These are phyloP conservation scores for Thermothielavioides terrestris DNA, from an alignment of 495 filamentous ascomycete species.

Conservation along the genomic window DNA sequence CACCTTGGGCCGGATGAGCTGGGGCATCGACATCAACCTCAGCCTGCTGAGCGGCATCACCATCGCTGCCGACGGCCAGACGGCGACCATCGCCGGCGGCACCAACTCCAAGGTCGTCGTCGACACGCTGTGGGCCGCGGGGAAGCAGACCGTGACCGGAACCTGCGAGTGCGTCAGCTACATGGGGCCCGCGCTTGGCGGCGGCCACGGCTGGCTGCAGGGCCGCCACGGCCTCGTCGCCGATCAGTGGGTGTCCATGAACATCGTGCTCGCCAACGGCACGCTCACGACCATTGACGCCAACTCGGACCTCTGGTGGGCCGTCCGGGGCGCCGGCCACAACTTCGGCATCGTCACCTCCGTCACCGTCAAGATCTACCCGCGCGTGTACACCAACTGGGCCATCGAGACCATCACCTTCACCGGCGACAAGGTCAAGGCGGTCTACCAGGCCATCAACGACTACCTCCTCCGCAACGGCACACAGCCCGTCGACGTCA, in stretches of 20 bases:
- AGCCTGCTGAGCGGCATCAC: constrained; percentile 32
- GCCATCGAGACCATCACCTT: constrained; percentile 40
- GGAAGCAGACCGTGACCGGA: constrained; percentile 42
- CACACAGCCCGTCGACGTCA: constrained; percentile 32
- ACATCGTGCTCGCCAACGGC: constrained; percentile 52
- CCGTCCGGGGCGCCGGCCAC: constrained; percentile 50
- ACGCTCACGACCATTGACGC: constrained; percentile 29
- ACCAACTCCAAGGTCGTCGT: constrained; percentile 28
- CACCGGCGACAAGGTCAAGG: constrained; percentile 40
- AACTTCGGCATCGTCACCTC: constrained; percentile 56
- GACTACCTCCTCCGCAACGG: constrained; percentile 32
- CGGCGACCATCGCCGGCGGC: constrained; percentile 46
- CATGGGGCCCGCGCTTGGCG: constrained; percentile 50
- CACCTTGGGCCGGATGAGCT: constrained; percentile 34
- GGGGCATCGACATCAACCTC: constrained; percentile 44
- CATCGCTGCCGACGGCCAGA: constrained; percentile 36
- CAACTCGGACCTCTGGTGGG: constrained; percentile 48
- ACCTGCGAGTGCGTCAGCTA: constrained; percentile 48
- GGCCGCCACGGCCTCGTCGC: constrained; percentile 52
- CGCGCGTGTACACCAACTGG: constrained; percentile 28
- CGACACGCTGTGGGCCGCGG: constrained; percentile 27
- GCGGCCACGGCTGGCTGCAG: constrained; percentile 53
- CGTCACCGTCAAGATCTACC: constrained; percentile 41
- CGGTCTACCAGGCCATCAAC: constrained; percentile 40
- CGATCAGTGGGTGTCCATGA: constrained; percentile 47